These are phyloP conservation scores for Fraxinus greggii DNA, from an alignment of 305 asterid genomes.

Conservation along the genomic window DNA sequence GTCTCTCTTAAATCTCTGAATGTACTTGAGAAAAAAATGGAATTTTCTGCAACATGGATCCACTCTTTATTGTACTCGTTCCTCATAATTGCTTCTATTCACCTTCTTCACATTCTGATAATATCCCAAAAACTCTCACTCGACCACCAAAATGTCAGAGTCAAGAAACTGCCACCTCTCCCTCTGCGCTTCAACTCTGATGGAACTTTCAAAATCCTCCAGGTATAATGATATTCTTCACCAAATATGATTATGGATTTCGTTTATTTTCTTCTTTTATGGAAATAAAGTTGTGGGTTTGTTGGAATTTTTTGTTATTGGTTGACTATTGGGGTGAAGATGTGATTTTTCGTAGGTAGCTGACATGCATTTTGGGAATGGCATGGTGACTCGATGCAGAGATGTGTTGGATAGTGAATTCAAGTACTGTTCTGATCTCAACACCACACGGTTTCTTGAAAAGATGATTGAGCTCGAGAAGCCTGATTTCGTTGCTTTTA, in stretches of 20 bases:
- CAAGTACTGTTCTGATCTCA: conserved; percentile 71
- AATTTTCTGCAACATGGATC: conserved; percentile 44
- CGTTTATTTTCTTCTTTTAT: conserved; percentile 7
- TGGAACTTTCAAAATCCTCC: conserved; percentile 93
- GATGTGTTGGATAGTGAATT: conserved; percentile 72
- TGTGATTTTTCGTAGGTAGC: conserved; percentile 59
- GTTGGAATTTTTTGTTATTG: neutral
- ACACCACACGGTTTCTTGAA: conserved; percentile 72
- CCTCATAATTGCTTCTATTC: conserved; percentile 32
- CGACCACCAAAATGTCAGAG: conserved; percentile 37
- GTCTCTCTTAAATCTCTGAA: neutral
- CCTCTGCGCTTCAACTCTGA: conserved; percentile 77
- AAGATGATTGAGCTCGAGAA: conserved; percentile 69
- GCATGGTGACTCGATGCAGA: conserved; percentile 78
- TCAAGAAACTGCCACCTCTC: conserved; percentile 50
- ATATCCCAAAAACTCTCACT: conserved; percentile 50
- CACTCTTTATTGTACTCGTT: conserved; percentile 41
- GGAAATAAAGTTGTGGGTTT: neutral
- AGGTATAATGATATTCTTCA: conserved; percentile 39
- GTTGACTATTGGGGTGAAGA: neutral
- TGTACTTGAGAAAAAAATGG: conserved; percentile 30
- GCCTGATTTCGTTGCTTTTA: conserved; percentile 90
- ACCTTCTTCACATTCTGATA: conserved; percentile 40
- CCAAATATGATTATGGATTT: neutral
- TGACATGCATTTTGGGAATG: conserved; percentile 96